A percentile compares a stretch with the other conserved stretches of the same genome.
These are phyloP conservation scores for Botrytis medusae DNA, from an alignment of 2,329 filamentous ascomycete species.

Conservation along the genomic window DNA sequence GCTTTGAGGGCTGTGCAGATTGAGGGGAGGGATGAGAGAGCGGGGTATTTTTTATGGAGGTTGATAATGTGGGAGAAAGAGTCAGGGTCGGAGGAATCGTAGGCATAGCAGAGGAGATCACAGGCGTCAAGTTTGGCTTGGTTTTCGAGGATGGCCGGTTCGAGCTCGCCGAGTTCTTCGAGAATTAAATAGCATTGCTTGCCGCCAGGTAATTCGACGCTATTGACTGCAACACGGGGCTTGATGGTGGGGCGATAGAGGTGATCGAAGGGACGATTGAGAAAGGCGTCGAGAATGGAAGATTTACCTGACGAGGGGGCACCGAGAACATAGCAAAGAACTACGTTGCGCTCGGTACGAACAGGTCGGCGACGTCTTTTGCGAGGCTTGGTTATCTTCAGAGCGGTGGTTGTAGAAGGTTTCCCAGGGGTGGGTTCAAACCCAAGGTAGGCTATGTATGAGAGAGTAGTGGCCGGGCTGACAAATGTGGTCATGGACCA, in stretches of 20 bases:
- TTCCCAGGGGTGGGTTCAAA: constrained; percentile 80
- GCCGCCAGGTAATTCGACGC: constrained; percentile 90
- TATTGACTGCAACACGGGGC: constrained; percentile 89
- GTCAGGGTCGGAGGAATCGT: constrained; percentile 95
- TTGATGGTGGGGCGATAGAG: constrained; percentile 94
- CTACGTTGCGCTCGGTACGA: constrained; percentile 88
- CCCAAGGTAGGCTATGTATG: constrained; percentile 93
- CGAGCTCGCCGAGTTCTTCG: constrained; percentile 92
- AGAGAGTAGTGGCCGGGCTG: constrained; percentile 89
- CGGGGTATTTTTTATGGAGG: constrained; percentile 73
- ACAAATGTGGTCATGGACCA: constrained; percentile 99
- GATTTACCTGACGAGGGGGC: constrained; percentile 87
- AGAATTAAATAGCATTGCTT: constrained; percentile 97
- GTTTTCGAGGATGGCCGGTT: constrained; percentile 92
- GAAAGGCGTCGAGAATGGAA: constrained; percentile 83
- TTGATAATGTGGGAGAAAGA: constrained; percentile 90
- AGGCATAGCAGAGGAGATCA: constrained; percentile 91
- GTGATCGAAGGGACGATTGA: constrained; percentile 80
- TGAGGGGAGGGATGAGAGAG: constrained; percentile 84
- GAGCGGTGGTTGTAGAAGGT: constrained; percentile 76
- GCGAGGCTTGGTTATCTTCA: constrained; percentile 90
- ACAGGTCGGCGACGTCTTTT: constrained; percentile 81
- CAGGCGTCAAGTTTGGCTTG: constrained; percentile 85
- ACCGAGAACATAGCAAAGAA: constrained; percentile 89
- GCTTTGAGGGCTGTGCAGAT: constrained; percentile 94